phyloP scores from a whole-genome alignment of 2,329 filamentous ascomycete species.

The Xylaria sp. region DNA sequence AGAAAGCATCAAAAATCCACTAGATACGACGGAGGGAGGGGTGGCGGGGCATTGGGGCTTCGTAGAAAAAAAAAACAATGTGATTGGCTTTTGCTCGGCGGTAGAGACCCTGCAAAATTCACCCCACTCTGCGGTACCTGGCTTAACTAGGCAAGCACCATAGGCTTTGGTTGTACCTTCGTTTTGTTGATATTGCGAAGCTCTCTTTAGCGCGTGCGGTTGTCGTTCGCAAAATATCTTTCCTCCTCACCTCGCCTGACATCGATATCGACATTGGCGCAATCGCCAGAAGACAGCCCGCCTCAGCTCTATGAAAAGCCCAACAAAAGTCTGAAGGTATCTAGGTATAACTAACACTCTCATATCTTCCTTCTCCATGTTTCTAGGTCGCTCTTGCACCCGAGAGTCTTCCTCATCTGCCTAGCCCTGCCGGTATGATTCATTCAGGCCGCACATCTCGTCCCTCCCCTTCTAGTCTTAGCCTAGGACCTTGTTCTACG shows the following conservation, averaged over 20 bases:
- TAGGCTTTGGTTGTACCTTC: background rate
- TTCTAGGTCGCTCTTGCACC: background rate
- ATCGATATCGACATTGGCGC: background rate
- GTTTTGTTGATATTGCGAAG: conserved; percentile 21
- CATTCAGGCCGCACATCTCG: conserved; percentile 24
- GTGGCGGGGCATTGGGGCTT: conserved; percentile 19
- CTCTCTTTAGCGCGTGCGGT: conserved; percentile 28
- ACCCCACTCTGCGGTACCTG: background rate
- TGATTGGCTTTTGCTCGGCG: conserved; percentile 13
- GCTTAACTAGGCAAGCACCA: background rate
- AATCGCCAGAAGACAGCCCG: background rate
- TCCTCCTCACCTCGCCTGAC: conserved; percentile 13
- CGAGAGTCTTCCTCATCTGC: background rate
- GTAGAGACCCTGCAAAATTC: conserved; percentile 6
- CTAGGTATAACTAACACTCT: background rate
- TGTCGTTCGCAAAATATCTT: conserved; percentile 34
- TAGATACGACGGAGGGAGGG: background rate
- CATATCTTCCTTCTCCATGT: conserved; percentile 7
- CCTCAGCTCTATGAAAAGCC: background rate
- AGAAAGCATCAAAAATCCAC: background rate
- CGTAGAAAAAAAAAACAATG: background rate
- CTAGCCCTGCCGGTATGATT: conserved; percentile 13
- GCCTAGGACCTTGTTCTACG: background rate
- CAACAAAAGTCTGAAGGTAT: background rate
- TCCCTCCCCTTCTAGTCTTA: conserved; percentile 25